phyloP scores from a whole-genome alignment of 768 basidiomycete species.

The Dacryopinax spathularia region DNA sequence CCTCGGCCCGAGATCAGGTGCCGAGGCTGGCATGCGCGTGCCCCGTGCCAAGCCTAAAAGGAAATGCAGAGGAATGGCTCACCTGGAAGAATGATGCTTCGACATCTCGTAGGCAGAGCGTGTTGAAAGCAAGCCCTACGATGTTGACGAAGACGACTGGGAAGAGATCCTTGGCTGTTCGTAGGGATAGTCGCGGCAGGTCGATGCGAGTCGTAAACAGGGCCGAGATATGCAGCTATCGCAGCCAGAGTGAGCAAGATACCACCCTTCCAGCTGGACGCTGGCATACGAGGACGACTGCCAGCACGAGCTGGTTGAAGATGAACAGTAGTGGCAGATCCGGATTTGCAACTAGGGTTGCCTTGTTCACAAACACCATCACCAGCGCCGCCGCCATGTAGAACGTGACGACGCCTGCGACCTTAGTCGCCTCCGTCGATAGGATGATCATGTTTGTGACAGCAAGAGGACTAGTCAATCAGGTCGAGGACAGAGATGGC shows the following conservation, averaged over 20 bases:
- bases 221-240: conserved; percentile 39
- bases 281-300: conserved; percentile 34
- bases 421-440: conserved; percentile 20
- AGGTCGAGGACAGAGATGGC: neutral
- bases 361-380: conserved; percentile 58
- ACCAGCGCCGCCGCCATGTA: conserved; percentile 66
- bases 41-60: neutral
- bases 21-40: neutral
- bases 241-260: conserved; percentile 32
- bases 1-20: neutral
- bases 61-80: neutral
- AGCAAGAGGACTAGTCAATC: neutral
- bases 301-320: conserved; percentile 50
- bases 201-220: conserved; percentile 40
- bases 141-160: conserved; percentile 43
- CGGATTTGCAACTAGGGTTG: conserved; percentile 51
- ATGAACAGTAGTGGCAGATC: conserved; percentile 56
- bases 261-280: conserved; percentile 37
- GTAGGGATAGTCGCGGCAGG: conserved; percentile 36
- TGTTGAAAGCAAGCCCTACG: conserved; percentile 63
- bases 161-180: conserved; percentile 19
- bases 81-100: conserved; percentile 76
- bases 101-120: conserved; percentile 59
- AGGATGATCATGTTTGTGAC: neutral
- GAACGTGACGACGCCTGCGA: conserved; percentile 59